Base-by-base conservation (phyloP, 305 asterid genomes). In the Withania somnifera region DNA sequence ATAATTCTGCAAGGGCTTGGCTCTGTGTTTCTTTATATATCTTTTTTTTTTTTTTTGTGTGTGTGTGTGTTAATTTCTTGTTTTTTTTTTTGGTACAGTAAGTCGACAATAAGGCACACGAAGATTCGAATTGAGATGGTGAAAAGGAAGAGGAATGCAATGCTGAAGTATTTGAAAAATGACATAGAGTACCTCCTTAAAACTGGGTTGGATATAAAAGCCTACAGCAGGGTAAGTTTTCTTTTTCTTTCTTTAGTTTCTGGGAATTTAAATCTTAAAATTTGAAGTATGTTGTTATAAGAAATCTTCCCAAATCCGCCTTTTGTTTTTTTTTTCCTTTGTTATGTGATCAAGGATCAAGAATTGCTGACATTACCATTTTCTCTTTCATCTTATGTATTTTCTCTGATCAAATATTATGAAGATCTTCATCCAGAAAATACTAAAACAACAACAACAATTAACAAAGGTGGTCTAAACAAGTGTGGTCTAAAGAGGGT, bases 131-230 rank as follows among this genome's bases (percentile, higher is more conserved):
- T 93, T 19, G 96, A 91, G 77, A 83, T 92, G 81, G 89, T 93
- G 75, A 86, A 78, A 92, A 90, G 87, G 89, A 97, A 89, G 88
- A 91, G 97, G 81, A 90, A 86, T 51, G 98, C 98, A 81, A 89
- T 88, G 86, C 88, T 88, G 91, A 95, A 89, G 85, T 97, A 85
- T 84, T 84, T 94, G 89, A 91, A 88, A 87, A 94, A 89, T 57
- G 99, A 97, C 58, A 58, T 94, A 78, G 87, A 89, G 38, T 96
- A 93, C 84, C 97, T 94, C 63, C 95, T 97, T 28, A 92, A 53
- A 79, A 87, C 87, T 87, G 94, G 91, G 30, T 81, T 90, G 71
- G 97, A 94, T 82, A 3, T 24, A 30, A 78, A 91, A 58, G 99
- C 99, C 57, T 96, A 88, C 82, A 90, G 88, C 89, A 88, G 98